Conservation (phyloP, 192 early-diverging fungal genomes). For the Umbelopsis vinacea region DNA sequence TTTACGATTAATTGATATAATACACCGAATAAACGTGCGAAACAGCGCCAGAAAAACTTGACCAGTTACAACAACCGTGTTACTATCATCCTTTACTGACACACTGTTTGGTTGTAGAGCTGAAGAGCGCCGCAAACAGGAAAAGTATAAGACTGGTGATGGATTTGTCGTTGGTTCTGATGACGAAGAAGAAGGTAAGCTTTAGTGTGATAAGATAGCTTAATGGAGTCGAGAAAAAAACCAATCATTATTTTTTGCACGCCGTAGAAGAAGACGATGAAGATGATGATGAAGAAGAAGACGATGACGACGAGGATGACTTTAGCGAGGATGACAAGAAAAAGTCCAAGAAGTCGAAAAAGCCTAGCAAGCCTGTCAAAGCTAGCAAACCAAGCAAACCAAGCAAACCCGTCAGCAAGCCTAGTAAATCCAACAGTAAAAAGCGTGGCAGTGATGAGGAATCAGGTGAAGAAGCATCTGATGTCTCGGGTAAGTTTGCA, state of each 20-base stretch:
- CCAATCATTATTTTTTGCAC: neutral
- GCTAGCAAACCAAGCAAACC: constrained; percentile 7
- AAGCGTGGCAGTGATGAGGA: constrained; percentile 39
- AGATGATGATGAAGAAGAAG: constrained; percentile 18
- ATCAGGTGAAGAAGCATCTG: constrained; percentile 44
- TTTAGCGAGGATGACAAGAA: constrained; percentile 23
- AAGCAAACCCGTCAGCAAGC: constrained; percentile 2
- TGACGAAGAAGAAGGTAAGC: constrained; percentile 40
- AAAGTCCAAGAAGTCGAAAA: neutral
- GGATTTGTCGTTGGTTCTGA: constrained; percentile 19
- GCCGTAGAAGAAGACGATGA: neutral
- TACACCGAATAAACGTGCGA: neutral
- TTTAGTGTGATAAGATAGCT: neutral
- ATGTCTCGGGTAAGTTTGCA: constrained; percentile 44
- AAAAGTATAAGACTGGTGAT: constrained; percentile 25
- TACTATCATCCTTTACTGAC: neutral
- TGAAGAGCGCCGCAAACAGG: constrained; percentile 27
- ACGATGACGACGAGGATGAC: constrained; percentile 31
- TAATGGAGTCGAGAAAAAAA: neutral
- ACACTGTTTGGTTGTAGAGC: constrained; percentile 3
- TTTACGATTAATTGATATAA: no score
- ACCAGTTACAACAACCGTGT: neutral
- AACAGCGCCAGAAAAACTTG: neutral
- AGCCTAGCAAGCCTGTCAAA: constrained; percentile 20
- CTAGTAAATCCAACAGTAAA: constrained; percentile 19